Conservation (phyloP, 2,329 filamentous ascomycete species). For the Cylindrodendrum hubeiense region DNA sequence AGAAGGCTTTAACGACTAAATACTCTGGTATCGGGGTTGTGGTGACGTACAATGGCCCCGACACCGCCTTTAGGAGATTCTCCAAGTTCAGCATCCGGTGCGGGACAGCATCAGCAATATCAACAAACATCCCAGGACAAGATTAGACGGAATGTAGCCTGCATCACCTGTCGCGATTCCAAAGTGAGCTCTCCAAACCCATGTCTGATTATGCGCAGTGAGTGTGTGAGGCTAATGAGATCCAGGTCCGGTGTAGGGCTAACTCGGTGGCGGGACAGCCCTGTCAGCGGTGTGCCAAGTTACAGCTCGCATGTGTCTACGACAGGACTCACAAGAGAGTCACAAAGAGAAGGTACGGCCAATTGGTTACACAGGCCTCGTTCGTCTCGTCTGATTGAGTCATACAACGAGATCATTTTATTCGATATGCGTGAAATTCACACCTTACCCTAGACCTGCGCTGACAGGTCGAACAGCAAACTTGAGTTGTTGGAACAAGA, state of each 20-base stretch:
- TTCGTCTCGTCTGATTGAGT: not conserved
- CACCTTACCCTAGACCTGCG: slow-evolving; percentile 10
- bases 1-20: slow-evolving; percentile 9
- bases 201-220: not conserved
- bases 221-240: slow-evolving; percentile 20
- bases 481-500: slow-evolving; percentile 67
- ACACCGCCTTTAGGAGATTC: slow-evolving; percentile 48
- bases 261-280: slow-evolving; percentile 54
- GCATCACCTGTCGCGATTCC: slow-evolving; percentile 55
- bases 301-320: slow-evolving; percentile 58
- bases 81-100: slow-evolving; percentile 39
- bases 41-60: slow-evolving; percentile 46
- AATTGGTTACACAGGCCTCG: not conserved
- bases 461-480: slow-evolving; percentile 55
- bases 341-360: slow-evolving; percentile 56
- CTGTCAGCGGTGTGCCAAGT: slow-evolving; percentile 60
- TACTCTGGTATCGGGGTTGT: slow-evolving; percentile 22
- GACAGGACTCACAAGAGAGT: slow-evolving; percentile 62
- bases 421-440: not conserved
- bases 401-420: not conserved
- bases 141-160: slow-evolving; percentile 54
- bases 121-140: slow-evolving; percentile 39
- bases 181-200: slow-evolving; percentile 49
- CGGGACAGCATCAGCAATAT: slow-evolving; percentile 25
- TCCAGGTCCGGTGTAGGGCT: slow-evolving; percentile 59